These are phyloP conservation scores for Erysimum pusillum DNA, from an alignment of 441 rosid species.

Conservation along the genomic window DNA sequence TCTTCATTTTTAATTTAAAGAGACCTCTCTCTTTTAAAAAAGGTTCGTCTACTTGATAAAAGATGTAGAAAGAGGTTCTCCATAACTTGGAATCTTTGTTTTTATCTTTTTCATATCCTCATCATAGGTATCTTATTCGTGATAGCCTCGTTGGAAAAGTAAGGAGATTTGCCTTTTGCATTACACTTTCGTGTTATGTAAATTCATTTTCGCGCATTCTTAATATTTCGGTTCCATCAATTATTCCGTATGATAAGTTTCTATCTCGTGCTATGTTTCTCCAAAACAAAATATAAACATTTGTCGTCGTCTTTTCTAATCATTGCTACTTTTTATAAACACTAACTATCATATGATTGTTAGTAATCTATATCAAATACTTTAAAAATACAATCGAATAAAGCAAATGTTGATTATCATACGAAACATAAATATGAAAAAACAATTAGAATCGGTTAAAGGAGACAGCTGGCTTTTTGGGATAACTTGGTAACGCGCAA, in stretches of 20 bases:
- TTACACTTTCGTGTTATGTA: constrained; percentile 11
- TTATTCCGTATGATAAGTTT: constrained; percentile 35
- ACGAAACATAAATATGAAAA: neutral
- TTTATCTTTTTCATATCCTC: neutral
- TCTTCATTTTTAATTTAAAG: constrained; percentile 26
- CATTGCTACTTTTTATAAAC: constrained; percentile 16
- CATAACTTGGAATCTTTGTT: constrained; percentile 37
- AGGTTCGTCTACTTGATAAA: constrained; percentile 28
- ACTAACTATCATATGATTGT: constrained; percentile 37
- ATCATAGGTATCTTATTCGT: constrained; percentile 46
- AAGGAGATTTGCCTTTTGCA: constrained; percentile 29
- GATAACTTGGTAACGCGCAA: constrained; percentile 46
- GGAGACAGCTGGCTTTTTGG: constrained; percentile 38
- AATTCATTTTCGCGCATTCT: neutral
- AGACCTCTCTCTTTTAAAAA: neutral
- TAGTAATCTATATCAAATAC: constrained; percentile 42
- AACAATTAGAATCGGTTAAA: constrained; percentile 5
- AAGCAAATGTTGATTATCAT: constrained; percentile 16
- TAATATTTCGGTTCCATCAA: constrained; percentile 16
- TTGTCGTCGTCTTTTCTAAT: constrained; percentile 35
- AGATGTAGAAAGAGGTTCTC: constrained; percentile 29
- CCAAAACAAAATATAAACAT: neutral
- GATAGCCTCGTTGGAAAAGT: constrained; percentile 31
- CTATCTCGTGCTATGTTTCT: constrained; percentile 22
- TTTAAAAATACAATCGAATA: constrained; percentile 30